Percentiles rank a stretch among this genome's conserved stretches.
Evolutionary conservation across 495 filamentous ascomycete genomes (phyloP).

Genomic region (Pyrenula massariospora): DNA sequence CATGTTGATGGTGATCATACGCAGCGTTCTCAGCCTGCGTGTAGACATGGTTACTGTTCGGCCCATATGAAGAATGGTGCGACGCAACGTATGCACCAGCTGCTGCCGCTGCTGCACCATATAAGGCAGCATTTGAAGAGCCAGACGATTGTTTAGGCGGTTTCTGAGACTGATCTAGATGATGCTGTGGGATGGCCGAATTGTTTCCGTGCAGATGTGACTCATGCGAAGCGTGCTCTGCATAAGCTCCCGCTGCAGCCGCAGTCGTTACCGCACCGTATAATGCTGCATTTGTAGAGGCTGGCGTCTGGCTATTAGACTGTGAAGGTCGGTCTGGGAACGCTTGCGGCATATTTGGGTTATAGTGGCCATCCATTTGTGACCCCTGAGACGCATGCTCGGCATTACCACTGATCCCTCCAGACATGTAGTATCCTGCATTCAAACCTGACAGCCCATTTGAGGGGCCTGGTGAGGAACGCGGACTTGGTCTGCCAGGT

Average conservation of each 20-base stretch:
- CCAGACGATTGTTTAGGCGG: constrained; percentile 10
- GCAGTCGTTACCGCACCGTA: constrained; percentile 35
- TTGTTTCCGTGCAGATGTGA: too few species aligned
- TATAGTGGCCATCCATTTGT: not conserved
- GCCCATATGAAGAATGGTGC: constrained; percentile 7
- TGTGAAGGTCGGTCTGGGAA: constrained; percentile 3
- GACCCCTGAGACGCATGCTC: not conserved
- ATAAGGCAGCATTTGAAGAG: constrained; percentile 22
- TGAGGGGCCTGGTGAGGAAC: not conserved
- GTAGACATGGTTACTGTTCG: not conserved
- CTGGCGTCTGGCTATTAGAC: constrained; percentile 9
- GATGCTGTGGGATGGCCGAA: too few species aligned
- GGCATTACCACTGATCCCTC: not conserved
- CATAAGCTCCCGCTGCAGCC: too few species aligned
- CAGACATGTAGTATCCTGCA: not conserved
- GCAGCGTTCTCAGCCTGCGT: too few species aligned
- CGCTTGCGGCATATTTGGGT: not conserved
- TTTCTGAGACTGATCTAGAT: constrained; percentile 19
- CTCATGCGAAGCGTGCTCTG: too few species aligned
- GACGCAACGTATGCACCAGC: constrained; percentile 24
- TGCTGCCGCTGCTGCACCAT: constrained; percentile 33
- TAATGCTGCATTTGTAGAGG: constrained; percentile 19
- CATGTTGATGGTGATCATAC: constrained; percentile 9
- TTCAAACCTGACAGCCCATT: not conserved
- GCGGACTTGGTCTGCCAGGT: not conserved